Evolutionary conservation across 305 asterid species (phyloP).

Genomic region (Ruellia speciosa): DNA sequence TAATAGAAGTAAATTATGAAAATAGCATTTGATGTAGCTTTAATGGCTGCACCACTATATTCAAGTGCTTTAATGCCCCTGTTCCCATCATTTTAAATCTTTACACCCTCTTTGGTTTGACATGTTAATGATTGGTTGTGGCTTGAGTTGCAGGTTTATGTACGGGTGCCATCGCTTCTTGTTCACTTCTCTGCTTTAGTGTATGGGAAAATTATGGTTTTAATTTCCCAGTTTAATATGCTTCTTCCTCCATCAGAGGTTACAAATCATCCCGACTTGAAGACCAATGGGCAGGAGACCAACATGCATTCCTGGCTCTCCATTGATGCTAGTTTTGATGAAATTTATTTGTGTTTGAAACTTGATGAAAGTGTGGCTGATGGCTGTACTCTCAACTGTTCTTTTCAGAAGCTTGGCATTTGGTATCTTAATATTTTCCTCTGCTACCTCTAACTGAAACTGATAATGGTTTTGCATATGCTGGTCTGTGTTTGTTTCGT

Average conservation of each 20-base stretch:
- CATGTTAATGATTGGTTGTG: not conserved
- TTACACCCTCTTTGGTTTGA: not conserved
- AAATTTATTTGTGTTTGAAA: conserved; percentile 44
- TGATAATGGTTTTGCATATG: not conserved
- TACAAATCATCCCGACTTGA: conserved; percentile 24
- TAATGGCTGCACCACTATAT: not conserved
- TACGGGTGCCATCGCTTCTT: conserved; percentile 53
- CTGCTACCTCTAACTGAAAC: conserved; percentile 17
- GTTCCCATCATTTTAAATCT: not conserved
- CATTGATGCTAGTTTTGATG: conserved; percentile 42
- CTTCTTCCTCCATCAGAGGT: conserved; percentile 42
- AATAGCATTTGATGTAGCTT: not conserved
- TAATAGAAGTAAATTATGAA: not conserved
- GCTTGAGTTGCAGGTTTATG: conserved; percentile 41
- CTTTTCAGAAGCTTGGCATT: conserved; percentile 42
- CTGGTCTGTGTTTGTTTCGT: not conserved
- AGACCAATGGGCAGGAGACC: conserved; percentile 29
- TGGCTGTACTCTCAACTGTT: conserved; percentile 45
- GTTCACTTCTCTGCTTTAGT: conserved; percentile 63
- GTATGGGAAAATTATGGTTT: conserved; percentile 45
- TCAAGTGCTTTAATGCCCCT: not conserved
- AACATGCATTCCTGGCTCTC: conserved; percentile 47
- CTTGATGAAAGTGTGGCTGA: conserved; percentile 55
- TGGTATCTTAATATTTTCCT: conserved; percentile 43
- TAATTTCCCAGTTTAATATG: conserved; percentile 33